Conservation (phyloP, 164 flowering plant species). For the Malania oleifera region DNA sequence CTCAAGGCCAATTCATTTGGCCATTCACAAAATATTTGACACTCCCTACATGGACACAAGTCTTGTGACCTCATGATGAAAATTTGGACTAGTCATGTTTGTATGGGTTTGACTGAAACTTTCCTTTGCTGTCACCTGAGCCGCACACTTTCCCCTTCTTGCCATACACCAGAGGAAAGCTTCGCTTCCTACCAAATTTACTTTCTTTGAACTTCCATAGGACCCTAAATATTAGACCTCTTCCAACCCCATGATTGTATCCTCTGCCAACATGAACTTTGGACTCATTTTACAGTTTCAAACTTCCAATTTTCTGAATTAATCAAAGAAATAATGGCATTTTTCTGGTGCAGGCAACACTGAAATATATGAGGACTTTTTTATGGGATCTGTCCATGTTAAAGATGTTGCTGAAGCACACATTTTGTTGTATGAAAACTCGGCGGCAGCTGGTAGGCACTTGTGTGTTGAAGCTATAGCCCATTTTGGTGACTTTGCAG, state of each 20-base stretch:
- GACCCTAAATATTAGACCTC: no score
- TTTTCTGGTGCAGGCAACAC: constrained; percentile 49
- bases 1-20: no score
- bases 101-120: no score
- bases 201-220: no score
- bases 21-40: no score
- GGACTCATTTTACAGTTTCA: not conserved
- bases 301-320: not conserved
- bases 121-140: no score
- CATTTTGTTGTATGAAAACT: constrained; percentile 72
- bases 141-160: no score
- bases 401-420: constrained; percentile 91
- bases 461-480: constrained; percentile 77
- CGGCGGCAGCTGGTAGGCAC: constrained; percentile 76
- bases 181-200: no score
- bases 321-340: not conserved
- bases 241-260: not conserved
- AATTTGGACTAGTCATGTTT: no score
- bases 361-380: constrained; percentile 51
- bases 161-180: not conserved
- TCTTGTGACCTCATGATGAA: no score
- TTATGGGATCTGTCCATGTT: constrained; percentile 84
- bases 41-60: no score
- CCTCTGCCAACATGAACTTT: not conserved
- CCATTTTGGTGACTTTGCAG: constrained; percentile 81